Evolutionary conservation across 2,329 filamentous ascomycete species (phyloP), one percentile per base, ranked within the genome.

Genomic region (Colletotrichum magnum): DNA sequence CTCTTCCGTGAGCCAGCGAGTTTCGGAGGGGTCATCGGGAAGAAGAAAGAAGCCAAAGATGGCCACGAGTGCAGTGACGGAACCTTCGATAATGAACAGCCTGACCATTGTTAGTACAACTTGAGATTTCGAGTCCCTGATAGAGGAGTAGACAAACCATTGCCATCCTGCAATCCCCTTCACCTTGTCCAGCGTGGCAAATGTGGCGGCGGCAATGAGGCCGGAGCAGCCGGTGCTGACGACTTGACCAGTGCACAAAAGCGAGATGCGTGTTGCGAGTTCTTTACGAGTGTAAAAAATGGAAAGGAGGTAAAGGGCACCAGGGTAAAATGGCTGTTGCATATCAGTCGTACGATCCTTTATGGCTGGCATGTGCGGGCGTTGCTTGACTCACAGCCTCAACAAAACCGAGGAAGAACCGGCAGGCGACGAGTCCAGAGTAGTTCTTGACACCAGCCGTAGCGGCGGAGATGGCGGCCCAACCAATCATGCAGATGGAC

Each of bases 401-500:
- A n/a, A 67, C 64, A 24, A 67, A 67, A n/a, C 64, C 64, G 21
- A 67, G 64, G 6, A 67, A 67, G 39, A 67, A 62, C 3, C 64
- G 64, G 48, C 57, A 62, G 5, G 58, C 63, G 2, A 66, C 57
- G 4, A 66, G 57, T 9, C 64, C 58, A 5, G 36, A 36, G n/a
- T 66, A 62, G 48, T 62, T 66, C 21, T 41, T 66, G 64, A 66
- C 64, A 6, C 64, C 50, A 4, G 58, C 58, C 1, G 64, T 66
- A n/a, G 64, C 58, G 18, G 57, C 58, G n/a, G 79, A 80, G 1
- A 81, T 76, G 21, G 74, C 75, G 3, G 78, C 79, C 83, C 82
- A 84, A 24, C 82, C 72, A 6, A 82, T 59, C 79, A 83, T 83
- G 72, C 80, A 81, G 1, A 73, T 69, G 10, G 78, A 78, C 76